Base-by-base conservation (phyloP, 2,329 filamentous ascomycete genomes). In the Colletotrichum sp. region DNA sequence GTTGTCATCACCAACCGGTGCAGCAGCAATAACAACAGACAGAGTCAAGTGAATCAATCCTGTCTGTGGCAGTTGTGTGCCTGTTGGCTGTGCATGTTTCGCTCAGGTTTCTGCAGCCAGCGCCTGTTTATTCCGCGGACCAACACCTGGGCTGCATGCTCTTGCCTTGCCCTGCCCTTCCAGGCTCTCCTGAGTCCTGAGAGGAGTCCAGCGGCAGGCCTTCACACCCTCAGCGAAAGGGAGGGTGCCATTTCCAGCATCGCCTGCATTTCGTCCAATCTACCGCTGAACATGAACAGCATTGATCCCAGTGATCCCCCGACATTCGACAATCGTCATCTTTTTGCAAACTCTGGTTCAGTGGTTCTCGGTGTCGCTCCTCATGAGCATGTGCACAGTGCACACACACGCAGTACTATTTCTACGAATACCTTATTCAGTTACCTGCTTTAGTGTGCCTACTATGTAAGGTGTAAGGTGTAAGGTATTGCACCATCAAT, bases 51-150 rank as follows among this genome's bases (percentile, higher is more conserved):
- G 34, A 55, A 18, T 16, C 43, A 52, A 67, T 61, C 52, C 55
- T 57, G 61, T 13, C 34, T 60, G 48, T 55, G 60, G 3, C 55
- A 34, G 34, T 61, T 55, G 18, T n/a, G 28, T 34, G 59, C 67
- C 57, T 72, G 72, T 48, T 67, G 68, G 60, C 68, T 36, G 30
- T 75, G 63, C 69, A 68, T 68, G 73, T 68, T 68, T 64, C 32
- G 72, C 69, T 57, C 28, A 26, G 57, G 28, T 39, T 72, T 68
- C 72, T 68, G 63, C 69, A 68, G 55, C 52, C 65, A 52, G 55
- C 36, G 32, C 68, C 63, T 72, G 61, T 72, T 71, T 59, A 26
- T 68, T 26, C 28, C 59, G 34, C 39, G 34, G 28, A 48, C 68
- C 55, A 55, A 32, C 30, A 48, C 32, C 67, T 32, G 16, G 57